Base-by-base conservation (phyloP, 768 basidiomycete genomes). In the Lentinula boryana region DNA sequence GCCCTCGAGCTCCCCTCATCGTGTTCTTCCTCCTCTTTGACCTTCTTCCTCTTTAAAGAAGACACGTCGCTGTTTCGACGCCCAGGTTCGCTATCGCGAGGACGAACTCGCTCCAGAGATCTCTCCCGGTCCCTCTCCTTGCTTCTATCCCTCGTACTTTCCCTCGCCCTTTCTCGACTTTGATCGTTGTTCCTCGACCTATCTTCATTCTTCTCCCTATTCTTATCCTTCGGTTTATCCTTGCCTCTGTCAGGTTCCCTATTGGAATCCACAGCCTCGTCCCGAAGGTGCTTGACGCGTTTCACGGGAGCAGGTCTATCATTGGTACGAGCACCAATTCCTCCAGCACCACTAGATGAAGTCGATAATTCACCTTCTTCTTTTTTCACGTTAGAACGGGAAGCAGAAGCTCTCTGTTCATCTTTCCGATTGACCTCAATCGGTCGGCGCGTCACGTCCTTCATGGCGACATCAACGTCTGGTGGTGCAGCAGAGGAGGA, bases 11-110 rank as follows among this genome's bases (percentile, higher is more conserved):
- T 60, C 23, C 63, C 68, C 40, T 75, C 76, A 4, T 67, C 62
- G 16, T 72, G 72, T 32, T 76, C 75, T n/a, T 66, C 50, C 49
- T 60, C 58, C n/a, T 60, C 68, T 8, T 53, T 46, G 1, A 60
- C 62, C 50, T 73, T 72, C 65, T 78, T 83, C 31, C 81, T 77
- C 65, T 82, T 83, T 12, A 52, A 32, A 1, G 58, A 8, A 18
- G 58, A 49, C 16, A 23, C 38, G 15, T 60, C 58, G 38, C 46
- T 36, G 4, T 58, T 23, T 21, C 57, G 57, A 27, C 55, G 55
- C 23, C 5, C 5, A 15, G 40, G 10, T 23, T 56, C 55, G 12
- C 40, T 23, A 15, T 56, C 55, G 13, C 27, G 36, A 21, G 35
- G 41, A 18, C 41, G 23, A n/a, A 8, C 56, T 46, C 56, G 56